Percentiles rank a stretch among this genome's conserved stretches.
Conservation (phyloP, 352 stramenopile species). For the Phytopythium chamaehyphon region DNA sequence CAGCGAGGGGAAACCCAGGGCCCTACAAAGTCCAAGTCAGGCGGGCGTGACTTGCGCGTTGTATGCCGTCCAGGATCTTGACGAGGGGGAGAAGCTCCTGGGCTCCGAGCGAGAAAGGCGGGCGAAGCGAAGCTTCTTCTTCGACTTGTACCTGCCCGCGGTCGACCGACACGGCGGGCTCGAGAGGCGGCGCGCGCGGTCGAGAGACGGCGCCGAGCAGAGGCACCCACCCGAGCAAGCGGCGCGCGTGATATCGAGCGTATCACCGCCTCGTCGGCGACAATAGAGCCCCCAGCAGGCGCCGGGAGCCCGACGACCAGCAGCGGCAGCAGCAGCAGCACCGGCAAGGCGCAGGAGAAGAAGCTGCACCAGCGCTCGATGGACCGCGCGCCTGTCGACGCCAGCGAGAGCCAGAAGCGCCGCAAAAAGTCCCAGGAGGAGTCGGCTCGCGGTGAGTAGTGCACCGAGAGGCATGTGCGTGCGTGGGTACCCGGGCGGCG, state of each 20-base stretch:
- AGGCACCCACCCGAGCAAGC: background rate
- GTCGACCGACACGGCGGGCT: too few species aligned
- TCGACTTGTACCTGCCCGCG: background rate
- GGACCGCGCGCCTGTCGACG: conserved; percentile 38
- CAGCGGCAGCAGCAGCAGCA: conserved; percentile 15
- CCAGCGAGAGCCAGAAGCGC: conserved; percentile 57
- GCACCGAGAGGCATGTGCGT: too few species aligned
- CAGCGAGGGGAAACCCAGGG: too few species aligned
- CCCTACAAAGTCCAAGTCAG: too few species aligned
- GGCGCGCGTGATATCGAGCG: conserved; percentile 12
- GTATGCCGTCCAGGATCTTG: background rate
- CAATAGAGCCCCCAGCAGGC: conserved; percentile 28
- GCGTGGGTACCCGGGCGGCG: too few species aligned
- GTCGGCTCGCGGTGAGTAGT: conserved; percentile 11
- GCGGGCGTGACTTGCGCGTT: too few species aligned
- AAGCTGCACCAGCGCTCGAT: conserved; percentile 60
- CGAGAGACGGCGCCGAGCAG: background rate
- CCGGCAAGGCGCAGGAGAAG: conserved; percentile 29
- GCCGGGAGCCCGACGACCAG: conserved; percentile 21
- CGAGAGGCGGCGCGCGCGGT: too few species aligned
- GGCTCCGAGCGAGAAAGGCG: too few species aligned
- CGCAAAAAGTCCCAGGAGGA: conserved; percentile 66
- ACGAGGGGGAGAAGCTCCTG: too few species aligned
- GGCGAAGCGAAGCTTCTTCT: background rate
- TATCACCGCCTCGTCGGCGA: conserved; percentile 27